Conservation (phyloP, 129 eudicot genomes). For the Centrapalus pauciflorus region DNA sequence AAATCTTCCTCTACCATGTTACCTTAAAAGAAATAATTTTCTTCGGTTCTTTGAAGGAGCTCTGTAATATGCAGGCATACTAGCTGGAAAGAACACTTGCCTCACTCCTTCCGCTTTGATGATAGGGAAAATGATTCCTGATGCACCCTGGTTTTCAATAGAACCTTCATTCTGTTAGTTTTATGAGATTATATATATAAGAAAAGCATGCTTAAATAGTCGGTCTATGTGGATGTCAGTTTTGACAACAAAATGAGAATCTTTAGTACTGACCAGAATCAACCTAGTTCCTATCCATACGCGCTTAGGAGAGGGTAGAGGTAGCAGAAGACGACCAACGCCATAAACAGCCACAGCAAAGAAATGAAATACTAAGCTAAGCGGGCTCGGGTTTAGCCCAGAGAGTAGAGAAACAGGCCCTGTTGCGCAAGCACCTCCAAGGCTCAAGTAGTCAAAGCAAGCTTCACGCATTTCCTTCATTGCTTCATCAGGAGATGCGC, state of each 20-base stretch:
- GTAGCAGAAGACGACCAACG: conserved; percentile 52
- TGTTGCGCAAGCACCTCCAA: conserved; percentile 48
- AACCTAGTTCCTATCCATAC: conserved; percentile 48
- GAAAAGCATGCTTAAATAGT: background rate
- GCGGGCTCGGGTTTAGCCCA: conserved; percentile 53
- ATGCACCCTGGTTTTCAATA: conserved; percentile 43
- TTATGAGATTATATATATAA: background rate
- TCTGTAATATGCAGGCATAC: conserved; percentile 45
- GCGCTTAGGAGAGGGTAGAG: conserved; percentile 56
- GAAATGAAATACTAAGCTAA: conserved; percentile 51
- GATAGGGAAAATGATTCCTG: conserved; percentile 57
- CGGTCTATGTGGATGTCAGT: too few species aligned
- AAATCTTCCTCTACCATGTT: conserved; percentile 2
- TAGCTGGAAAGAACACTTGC: conserved; percentile 72
- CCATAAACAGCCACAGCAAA: conserved; percentile 57
- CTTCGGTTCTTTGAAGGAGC: conserved; percentile 25
- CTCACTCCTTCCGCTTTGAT: conserved; percentile 67
- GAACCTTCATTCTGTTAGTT: background rate
- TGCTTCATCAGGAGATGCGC: conserved; percentile 59
- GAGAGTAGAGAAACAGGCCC: conserved; percentile 57
- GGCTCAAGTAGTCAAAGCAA: conserved; percentile 51
- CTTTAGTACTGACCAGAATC: conserved; percentile 37
- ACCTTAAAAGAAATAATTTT: background rate
- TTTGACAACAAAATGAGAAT: background rate
- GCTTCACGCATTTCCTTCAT: conserved; percentile 64